Conservation (phyloP, 1,139 yeast species). For the Hyphopichia wangnamkhiaoensis region DNA sequence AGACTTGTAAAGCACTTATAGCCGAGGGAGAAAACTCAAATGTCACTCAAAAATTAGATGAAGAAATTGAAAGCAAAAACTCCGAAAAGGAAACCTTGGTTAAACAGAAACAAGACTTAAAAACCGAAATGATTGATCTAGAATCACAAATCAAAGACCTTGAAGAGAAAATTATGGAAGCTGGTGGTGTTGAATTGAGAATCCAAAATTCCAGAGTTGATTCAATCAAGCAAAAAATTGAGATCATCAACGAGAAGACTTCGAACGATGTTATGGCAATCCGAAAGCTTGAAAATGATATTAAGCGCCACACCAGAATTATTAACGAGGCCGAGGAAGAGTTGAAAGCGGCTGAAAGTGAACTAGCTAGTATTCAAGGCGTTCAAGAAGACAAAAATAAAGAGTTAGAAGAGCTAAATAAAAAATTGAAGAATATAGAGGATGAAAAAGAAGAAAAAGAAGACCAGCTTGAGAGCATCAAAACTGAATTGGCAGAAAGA, state of each 20-base stretch:
- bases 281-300: slow-evolving; percentile 68
- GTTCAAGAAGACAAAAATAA: slow-evolving; percentile 35
- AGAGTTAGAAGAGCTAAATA: slow-evolving; percentile 35
- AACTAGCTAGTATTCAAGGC: slow-evolving; percentile 26
- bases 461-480: slow-evolving; percentile 36
- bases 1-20: slow-evolving; percentile 35
- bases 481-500: slow-evolving; percentile 50
- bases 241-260: slow-evolving; percentile 59
- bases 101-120: slow-evolving; percentile 44
- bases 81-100: slow-evolving; percentile 33
- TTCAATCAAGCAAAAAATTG: slow-evolving; percentile 68
- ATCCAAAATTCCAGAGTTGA: slow-evolving; percentile 82
- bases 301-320: slow-evolving; percentile 53
- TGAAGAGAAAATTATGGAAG: slow-evolving; percentile 80
- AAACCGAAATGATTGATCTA: slow-evolving; percentile 56
- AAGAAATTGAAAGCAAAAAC: slow-evolving; percentile 42
- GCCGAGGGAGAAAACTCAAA: slow-evolving; percentile 35
- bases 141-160: slow-evolving; percentile 59
- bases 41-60: slow-evolving; percentile 24
- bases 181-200: slow-evolving; percentile 87
- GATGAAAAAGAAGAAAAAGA: slow-evolving; percentile 34
- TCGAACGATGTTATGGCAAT: slow-evolving; percentile 60
- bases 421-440: slow-evolving; percentile 24
- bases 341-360: slow-evolving; percentile 29
- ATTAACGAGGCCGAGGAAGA: slow-evolving; percentile 46